phyloP scores from a whole-genome alignment of 75 land plant species.

The Isoetes taiwanensis region DNA sequence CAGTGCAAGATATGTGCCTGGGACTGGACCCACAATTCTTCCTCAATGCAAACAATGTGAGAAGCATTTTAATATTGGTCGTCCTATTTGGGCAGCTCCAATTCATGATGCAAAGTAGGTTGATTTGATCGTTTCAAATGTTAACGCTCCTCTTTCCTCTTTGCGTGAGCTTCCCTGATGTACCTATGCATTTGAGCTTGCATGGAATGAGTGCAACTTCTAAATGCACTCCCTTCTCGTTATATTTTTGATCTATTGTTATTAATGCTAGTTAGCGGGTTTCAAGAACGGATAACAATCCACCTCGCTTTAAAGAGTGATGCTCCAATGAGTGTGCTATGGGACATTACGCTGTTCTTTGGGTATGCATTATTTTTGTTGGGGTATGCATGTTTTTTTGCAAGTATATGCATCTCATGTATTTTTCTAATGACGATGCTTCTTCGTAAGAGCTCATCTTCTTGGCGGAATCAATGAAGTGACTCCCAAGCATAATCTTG shows the following conservation, averaged over 20 bases:
- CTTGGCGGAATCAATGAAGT: too few species aligned
- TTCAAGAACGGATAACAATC: slow-evolving; percentile 85
- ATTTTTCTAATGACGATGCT: too few species aligned
- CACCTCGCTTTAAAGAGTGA: slow-evolving; percentile 81
- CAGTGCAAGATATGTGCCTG: slow-evolving; percentile 70
- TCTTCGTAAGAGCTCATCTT: too few species aligned
- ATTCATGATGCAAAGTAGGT: slow-evolving; percentile 96
- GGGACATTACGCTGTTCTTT: slow-evolving; percentile 99
- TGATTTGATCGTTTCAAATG: slow-evolving; percentile 41
- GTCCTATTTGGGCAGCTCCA: slow-evolving; percentile 99
- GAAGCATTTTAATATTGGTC: slow-evolving; percentile 86
- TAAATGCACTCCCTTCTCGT: slow-evolving; percentile 89
- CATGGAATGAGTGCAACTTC: slow-evolving; percentile 81
- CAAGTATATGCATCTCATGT: too few species aligned
- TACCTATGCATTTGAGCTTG: slow-evolving; percentile 75
- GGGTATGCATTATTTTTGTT: too few species aligned
- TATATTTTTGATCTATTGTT: slow-evolving; percentile 85
- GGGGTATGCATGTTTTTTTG: too few species aligned
- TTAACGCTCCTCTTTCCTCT: slow-evolving; percentile 23
- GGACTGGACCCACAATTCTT: slow-evolving; percentile 69
- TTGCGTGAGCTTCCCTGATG: slow-evolving; percentile 83
- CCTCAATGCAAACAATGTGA: slow-evolving; percentile 88
- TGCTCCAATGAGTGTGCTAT: slow-evolving; percentile 91
- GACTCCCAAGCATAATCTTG: too few species aligned
- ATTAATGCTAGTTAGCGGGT: slow-evolving; percentile 89